Evolutionary conservation across 495 filamentous ascomycete genomes (phyloP), one percentile per base, ranked within the genome.

Genomic region (Recurvomyces mirabilis): DNA sequence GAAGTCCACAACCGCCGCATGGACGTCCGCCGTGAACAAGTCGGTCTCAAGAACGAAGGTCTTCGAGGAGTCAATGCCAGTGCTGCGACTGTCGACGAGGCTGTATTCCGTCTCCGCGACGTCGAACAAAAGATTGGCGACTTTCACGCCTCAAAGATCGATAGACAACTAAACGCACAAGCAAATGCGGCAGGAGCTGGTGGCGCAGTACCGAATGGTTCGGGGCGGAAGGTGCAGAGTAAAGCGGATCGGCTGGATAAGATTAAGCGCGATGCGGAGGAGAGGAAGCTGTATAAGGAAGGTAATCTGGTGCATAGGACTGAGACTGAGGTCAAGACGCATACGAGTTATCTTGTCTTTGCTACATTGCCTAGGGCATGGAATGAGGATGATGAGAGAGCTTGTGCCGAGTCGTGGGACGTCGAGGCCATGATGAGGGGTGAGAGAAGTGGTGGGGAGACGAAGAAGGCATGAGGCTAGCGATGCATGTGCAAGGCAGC

Each of bases 311-410:
- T 82, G 9, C 84, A 87, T 48, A 75, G 87, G 19, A 73, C 79
- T 4, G 91, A 96, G 65, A 69, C 78, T 1, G 88, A 99, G 64
- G 62, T 95, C 23, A 94, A 94, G 72, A 87, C 78, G 9, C 91
- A 99, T 63, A 99, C 91, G 0, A 86, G 79, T 11, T 99, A 96
- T 61, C 70, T 99, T 13, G 82, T 93, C 5, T 98, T 99, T 72
- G 91, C 93, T 1, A 65, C 91, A 4, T 64, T 99, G 41, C 93
- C 93, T 11, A 68, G 76, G 38, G 80, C 81, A 40, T 96, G 91
- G 93, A 77, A 66, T 0, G 80, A 76, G 37, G 83, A 81, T 51
- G 82, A 94, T 54, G 91, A 99, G 63, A 67, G 70, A n/a, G 68
- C 64, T 13, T 82, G 78, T 22, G 61, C 64, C 34, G 70, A 66